Evolutionary conservation across 2,329 filamentous ascomycete genomes (phyloP).

Genomic region (Paraphaeosphaeria minitans): DNA sequence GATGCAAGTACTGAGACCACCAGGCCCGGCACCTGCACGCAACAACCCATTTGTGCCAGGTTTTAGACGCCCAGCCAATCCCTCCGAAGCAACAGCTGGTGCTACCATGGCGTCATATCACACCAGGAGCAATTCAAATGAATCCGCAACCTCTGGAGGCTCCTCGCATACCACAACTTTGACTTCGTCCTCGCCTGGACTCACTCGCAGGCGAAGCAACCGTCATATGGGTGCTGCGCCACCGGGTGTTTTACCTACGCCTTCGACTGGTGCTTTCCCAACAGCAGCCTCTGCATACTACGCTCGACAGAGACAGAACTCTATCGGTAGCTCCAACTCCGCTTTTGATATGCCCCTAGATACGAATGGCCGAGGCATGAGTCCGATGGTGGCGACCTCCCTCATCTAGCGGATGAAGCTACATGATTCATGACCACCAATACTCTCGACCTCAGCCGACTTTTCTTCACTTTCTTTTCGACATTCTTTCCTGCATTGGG

Average conservation of each 20-base stretch:
- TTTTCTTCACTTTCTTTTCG: constrained; percentile 2
- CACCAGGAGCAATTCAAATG: constrained; percentile 41
- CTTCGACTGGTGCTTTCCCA: constrained; percentile 30
- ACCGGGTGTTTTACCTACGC: constrained; percentile 27
- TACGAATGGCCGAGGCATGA: constrained; percentile 30
- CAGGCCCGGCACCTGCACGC: constrained; percentile 30
- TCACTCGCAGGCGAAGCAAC: constrained; percentile 43
- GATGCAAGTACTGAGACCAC: constrained; percentile 37
- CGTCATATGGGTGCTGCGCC: constrained; percentile 37
- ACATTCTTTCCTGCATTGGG: constrained; percentile 5
- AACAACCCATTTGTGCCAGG: constrained; percentile 45
- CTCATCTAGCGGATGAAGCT: constrained; percentile 28
- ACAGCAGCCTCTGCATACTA: constrained; percentile 36
- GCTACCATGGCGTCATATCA: constrained; percentile 27
- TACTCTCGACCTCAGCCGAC: background rate
- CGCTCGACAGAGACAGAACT: constrained; percentile 35
- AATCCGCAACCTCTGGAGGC: constrained; percentile 34
- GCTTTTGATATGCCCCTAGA: constrained; percentile 37
- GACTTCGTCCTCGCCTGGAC: constrained; percentile 33
- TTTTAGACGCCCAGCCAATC: constrained; percentile 35
- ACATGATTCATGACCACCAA: background rate
- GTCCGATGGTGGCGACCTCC: constrained; percentile 40
- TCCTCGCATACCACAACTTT: constrained; percentile 38
- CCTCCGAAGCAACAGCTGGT: constrained; percentile 19
- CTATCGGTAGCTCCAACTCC: constrained; percentile 21